Evolutionary conservation across 306 rosid species (phyloP), one percentile per base, ranked within the genome.

Genomic region (Potentilla sterilis): DNA sequence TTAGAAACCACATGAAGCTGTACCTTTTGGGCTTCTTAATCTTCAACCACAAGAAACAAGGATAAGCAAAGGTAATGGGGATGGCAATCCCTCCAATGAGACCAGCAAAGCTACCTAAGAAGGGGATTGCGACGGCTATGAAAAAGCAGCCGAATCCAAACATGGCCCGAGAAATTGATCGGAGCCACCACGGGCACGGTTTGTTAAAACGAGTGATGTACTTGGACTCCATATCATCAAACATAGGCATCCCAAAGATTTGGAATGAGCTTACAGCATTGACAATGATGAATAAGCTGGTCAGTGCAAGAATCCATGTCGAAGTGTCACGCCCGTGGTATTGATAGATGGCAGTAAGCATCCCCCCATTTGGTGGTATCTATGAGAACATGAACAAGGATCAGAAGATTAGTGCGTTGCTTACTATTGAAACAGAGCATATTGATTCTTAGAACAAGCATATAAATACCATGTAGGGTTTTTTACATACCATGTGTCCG

Each of bases 201-300:
- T 68, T 75, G 43, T 82, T 78, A 70, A 34, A 82, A 43, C 88
- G 46, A 54, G 24, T 78, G 0, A 83, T 81, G 81, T 84, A 81
- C 4, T 54, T 59, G 22, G 90, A 75, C 28, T 81, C 88, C 28
- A 84, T 69, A 41, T 70, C 69, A 21, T 86, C 88, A 24, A 87
- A 87, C 69, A 71, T 68, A 0, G 88, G 86, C 88, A 84, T 87
- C 40, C 81, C 85, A 21, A 83, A 86, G 57, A 86, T 86, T 57
- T 86, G 89, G 67, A 86, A 86, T 0, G 85, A 71, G 78, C 85
- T 70, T 0, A 84, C 46, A 0, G 82, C 79, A 40, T 72, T 87
- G 21, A 84, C 57, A 64, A 84, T 38, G 34, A 87, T 72, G 13
- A 84, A 72, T 1, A 80, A 75, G 72, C 77, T 77, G 2, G 86